A percentile compares a stretch with the other conserved stretches of the same genome.
These are phyloP conservation scores for Fusarium tupiense DNA, from an alignment of 2,329 filamentous ascomycete species.

Conservation along the genomic window DNA sequence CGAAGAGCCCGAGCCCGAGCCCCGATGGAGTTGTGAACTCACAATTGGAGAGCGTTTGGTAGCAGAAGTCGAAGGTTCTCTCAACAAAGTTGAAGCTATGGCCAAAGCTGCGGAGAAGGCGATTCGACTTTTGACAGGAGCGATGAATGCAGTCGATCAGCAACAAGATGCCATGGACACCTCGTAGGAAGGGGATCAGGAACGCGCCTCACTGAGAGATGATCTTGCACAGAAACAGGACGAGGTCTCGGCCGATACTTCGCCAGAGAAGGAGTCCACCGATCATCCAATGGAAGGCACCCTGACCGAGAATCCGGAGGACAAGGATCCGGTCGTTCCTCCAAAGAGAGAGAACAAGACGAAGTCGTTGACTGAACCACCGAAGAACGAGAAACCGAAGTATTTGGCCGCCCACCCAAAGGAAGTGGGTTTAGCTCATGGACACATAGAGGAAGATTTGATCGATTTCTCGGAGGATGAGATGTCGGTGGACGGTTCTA, in stretches of 20 bases:
- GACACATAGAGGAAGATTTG: background rate
- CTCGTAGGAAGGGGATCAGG: background rate
- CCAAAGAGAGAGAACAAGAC: background rate
- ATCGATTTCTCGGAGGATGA: background rate
- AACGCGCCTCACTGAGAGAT: background rate
- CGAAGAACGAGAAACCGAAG: background rate
- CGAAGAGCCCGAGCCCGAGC: conserved; percentile 26
- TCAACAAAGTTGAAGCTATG: conserved; percentile 62
- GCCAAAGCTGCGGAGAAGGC: conserved; percentile 65
- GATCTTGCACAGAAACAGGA: background rate
- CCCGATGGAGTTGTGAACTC: conserved; percentile 57
- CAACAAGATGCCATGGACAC: background rate
- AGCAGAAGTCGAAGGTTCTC: conserved; percentile 56
- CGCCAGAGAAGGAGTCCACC: background rate
- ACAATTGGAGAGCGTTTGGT: conserved; percentile 59
- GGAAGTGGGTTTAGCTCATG: background rate
- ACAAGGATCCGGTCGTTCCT: background rate
- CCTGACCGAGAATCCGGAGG: background rate
- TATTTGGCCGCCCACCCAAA: background rate
- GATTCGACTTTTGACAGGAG: conserved; percentile 48
- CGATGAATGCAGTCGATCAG: conserved; percentile 13
- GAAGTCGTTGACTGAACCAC: background rate
- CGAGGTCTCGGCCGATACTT: background rate
- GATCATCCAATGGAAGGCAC: background rate
- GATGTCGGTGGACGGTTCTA: background rate